Evolutionary conservation across 768 basidiomycete genomes (phyloP), one percentile per base, ranked within the genome.

Genomic region (Podaxis mareebaensis): DNA sequence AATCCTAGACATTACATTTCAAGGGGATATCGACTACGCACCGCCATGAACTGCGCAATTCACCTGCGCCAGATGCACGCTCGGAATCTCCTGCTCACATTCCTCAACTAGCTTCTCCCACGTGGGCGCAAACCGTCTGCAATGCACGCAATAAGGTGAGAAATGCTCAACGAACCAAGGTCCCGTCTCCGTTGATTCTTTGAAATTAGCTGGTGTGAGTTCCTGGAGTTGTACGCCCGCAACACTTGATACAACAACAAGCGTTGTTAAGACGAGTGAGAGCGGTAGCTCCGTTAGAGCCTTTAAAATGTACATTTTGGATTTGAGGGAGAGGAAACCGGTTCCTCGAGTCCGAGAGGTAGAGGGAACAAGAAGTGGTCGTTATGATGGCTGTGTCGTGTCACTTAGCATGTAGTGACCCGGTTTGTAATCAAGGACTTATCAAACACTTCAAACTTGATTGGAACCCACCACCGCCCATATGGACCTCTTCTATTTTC

Each of bases 81-180:
- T 73, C 0, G 76, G 85, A 15, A 74, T 74, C 74, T 80, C 82
- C 64, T 69, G 78, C 75, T 81, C 77, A 30, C 79, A 79, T 36
- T 86, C 79, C 15, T 77, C 74, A 5, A 85, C 86, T 6, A 96
- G 78, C 53, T 86, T 75, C 48, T 86, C 79, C 94, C 95, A 97
- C 28, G 89, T 93, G 0, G 95, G 90, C 10, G 86, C 87, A 67
- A 97, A 96, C 0, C 77, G 72, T 36, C 81, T 80, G 74, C 95
- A 97, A 71, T 96, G 95, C 3, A 74, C 71, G 68, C 95, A 97
- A 70, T 88, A 89, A 0, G 95, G 95, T 0, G 92, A 95, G 72
- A 86, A 97, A 73, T 92, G 90, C 68, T 96, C 94, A 54, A 96
- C 78, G 63, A 96, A 87, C 89, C 89, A 92, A 3, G 86, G 76